phyloP scores from a whole-genome alignment of 768 basidiomycete genomes.

The Macrolepiota albuminosa region DNA sequence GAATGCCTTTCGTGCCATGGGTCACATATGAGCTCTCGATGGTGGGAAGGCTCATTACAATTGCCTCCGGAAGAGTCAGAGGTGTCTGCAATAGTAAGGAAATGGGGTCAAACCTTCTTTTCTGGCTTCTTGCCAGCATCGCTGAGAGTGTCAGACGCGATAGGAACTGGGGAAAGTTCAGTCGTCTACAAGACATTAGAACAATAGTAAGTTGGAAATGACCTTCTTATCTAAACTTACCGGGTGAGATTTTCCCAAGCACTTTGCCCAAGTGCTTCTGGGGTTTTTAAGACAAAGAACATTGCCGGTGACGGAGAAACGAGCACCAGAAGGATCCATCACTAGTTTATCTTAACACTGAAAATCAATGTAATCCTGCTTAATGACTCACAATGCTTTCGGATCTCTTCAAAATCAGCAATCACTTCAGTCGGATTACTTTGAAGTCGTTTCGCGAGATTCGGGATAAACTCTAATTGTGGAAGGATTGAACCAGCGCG shows the following conservation, averaged over 20 bases:
- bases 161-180: slow-evolving; percentile 60
- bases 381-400: slow-evolving; percentile 51
- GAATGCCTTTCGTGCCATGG: slow-evolving; percentile 74
- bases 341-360: slow-evolving; percentile 40
- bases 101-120: slow-evolving; percentile 47
- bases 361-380: neutral
- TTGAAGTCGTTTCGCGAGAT: slow-evolving; percentile 65
- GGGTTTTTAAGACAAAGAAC: slow-evolving; percentile 67
- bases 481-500: slow-evolving; percentile 64
- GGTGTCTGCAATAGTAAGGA: neutral
- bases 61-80: slow-evolving; percentile 45
- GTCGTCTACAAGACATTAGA: slow-evolving; percentile 32
- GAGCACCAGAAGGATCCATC: slow-evolving; percentile 73
- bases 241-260: slow-evolving; percentile 58
- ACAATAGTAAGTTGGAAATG: neutral
- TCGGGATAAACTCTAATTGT: slow-evolving; percentile 77
- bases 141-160: slow-evolving; percentile 66
- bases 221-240: slow-evolving; percentile 32
- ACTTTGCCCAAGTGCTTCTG: slow-evolving; percentile 64
- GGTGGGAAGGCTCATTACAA: slow-evolving; percentile 85
- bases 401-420: slow-evolving; percentile 69
- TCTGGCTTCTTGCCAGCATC: slow-evolving; percentile 67
- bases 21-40: slow-evolving; percentile 90
- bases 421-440: slow-evolving; percentile 69
- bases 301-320: slow-evolving; percentile 91